Conservation (phyloP, 2,329 filamentous ascomycete genomes). For the Fusarium odoratissimum region DNA sequence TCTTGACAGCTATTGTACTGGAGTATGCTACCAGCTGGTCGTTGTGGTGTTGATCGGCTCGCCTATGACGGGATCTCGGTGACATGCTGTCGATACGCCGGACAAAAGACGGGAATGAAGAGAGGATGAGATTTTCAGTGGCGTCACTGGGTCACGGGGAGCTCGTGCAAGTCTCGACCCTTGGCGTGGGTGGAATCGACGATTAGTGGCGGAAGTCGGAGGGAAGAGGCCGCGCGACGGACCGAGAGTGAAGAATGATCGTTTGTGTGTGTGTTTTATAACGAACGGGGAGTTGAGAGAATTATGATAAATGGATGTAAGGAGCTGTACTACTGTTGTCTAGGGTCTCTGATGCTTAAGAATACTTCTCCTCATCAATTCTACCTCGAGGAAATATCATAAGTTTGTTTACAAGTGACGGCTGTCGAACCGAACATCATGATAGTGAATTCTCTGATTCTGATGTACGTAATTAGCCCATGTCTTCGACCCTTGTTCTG, state of each 20-base stretch:
- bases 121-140: conserved; percentile 13
- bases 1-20: background rate
- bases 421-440: conserved; percentile 6
- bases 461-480: conserved; percentile 21
- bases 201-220: conserved; percentile 37
- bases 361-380: rapidly evolving
- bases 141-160: conserved; percentile 38
- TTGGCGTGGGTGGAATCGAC: background rate
- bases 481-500: conserved; percentile 6
- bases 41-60: background rate
- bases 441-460: background rate
- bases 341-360: rapidly evolving
- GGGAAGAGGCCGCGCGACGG: conserved; percentile 23
- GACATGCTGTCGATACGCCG: conserved; percentile 23
- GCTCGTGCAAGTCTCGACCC: conserved; percentile 23
- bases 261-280: background rate
- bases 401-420: background rate
- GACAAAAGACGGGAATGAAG: conserved; percentile 14
- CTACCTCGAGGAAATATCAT: background rate
- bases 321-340: background rate
- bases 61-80: conserved; percentile 3
- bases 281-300: conserved; percentile 16
- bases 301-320: rapidly evolving
- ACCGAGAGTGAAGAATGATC: conserved; percentile 3
- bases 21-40: background rate